These are phyloP conservation scores for Sorghum bicolor DNA, from an alignment of 176 grass and related monocot species.

Conservation along the genomic window DNA sequence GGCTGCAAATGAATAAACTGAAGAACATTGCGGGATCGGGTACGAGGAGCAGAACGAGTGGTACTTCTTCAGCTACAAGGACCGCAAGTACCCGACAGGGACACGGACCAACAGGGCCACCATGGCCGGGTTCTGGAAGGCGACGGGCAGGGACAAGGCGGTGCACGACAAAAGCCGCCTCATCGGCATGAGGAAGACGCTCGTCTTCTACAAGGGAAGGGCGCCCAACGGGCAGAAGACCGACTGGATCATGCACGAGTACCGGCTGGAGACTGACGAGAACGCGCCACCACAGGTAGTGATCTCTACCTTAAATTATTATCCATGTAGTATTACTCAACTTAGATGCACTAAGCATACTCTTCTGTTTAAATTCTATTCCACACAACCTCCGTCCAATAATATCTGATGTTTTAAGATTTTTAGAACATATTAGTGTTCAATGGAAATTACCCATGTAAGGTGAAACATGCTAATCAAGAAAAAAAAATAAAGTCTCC, in stretches of 20 bases:
- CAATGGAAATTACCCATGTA: neutral
- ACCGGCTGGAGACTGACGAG: constrained; percentile 90
- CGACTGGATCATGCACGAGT: constrained; percentile 99
- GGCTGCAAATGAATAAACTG: neutral
- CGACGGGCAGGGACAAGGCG: constrained; percentile 87
- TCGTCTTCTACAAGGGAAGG: constrained; percentile 97
- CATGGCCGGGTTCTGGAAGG: constrained; percentile 98
- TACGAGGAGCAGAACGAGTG: constrained; percentile 96
- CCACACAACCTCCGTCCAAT: neutral
- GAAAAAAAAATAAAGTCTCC: too few relatives aligned
- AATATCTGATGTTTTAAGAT: neutral
- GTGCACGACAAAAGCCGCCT: constrained; percentile 78
- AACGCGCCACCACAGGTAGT: constrained; percentile 67
- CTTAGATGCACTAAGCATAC: neutral
- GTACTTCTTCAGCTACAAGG: constrained; percentile 99
- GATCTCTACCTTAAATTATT: neutral
- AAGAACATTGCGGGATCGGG: constrained; percentile 86
- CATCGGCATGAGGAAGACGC: constrained; percentile 98
- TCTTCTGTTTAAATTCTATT: neutral
- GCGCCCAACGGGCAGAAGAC: constrained; percentile 90
- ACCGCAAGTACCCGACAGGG: constrained; percentile 94
- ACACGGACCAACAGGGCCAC: constrained; percentile 96
- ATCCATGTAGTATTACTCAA: neutral
- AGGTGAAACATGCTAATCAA: neutral
- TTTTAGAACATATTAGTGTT: too few relatives aligned